These are phyloP conservation scores for Anthracocystis panici-leucophaei DNA, from an alignment of 1,284 basidiomycete species.

Conservation along the genomic window DNA sequence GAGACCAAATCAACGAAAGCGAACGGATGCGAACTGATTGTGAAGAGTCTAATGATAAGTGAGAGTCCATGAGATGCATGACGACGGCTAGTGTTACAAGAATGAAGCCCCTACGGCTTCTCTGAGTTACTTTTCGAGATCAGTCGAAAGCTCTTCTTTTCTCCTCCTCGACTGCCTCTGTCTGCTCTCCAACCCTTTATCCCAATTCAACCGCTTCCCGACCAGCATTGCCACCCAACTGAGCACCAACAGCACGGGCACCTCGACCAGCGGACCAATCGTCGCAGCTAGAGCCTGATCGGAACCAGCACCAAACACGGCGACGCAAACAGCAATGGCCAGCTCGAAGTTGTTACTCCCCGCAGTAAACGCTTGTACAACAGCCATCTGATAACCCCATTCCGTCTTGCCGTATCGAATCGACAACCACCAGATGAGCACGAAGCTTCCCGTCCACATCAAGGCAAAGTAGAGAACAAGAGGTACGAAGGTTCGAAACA, in stretches of 20 bases:
- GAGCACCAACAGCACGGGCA: conserved; percentile 79
- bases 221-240: conserved; percentile 79
- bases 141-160: conserved; percentile 3
- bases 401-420: conserved; percentile 52
- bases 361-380: conserved; percentile 72
- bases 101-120: not conserved
- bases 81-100: not conserved
- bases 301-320: conserved; percentile 73
- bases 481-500: conserved; percentile 75
- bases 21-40: no score
- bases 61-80: not conserved
- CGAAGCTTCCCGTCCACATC: conserved; percentile 80
- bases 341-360: conserved; percentile 74
- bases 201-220: conserved; percentile 61
- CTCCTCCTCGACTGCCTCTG: conserved; percentile 9
- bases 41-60: not conserved
- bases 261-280: conserved; percentile 66
- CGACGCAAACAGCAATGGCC: conserved; percentile 84
- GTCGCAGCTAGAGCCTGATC: conserved; percentile 56
- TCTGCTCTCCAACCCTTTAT: conserved; percentile 18
- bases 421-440: conserved; percentile 70
- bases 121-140: conserved; percentile 24
- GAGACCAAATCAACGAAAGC: not conserved
- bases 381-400: conserved; percentile 69
- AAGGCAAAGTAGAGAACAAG: conserved; percentile 79